Conservation (phyloP, 2,329 filamentous ascomycete species). For the Diaporthe batatas region DNA sequence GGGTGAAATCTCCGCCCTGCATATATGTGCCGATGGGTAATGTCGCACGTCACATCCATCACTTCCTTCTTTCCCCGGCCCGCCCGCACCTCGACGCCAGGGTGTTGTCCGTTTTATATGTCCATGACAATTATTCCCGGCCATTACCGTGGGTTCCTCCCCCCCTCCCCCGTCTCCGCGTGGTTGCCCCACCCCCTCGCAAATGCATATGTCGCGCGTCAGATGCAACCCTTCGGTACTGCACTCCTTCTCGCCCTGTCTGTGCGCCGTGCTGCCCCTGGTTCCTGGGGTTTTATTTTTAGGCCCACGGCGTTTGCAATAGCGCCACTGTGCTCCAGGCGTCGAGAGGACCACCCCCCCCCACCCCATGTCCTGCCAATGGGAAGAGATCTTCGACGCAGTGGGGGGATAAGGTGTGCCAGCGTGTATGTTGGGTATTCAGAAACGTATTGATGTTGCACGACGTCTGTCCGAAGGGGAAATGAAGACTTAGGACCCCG, state of each 20-base stretch:
- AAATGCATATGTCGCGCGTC: no score
- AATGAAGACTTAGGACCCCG: not conserved
- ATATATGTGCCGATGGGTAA: no score
- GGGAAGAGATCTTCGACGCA: not conserved
- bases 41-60: no score
- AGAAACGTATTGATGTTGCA: not conserved
- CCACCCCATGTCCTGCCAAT: not conserved
- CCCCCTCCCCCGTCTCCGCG: not conserved
- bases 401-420: not conserved
- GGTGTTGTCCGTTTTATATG: no score
- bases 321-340: not conserved
- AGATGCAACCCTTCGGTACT: no score
- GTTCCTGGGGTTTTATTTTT: no score
- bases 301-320: not conserved
- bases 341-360: not conserved
- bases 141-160: not conserved
- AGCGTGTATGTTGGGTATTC: no score
- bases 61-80: no score
- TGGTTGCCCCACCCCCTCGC: no score
- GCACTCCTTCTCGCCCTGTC: not conserved
- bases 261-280: not conserved
- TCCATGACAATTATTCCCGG: not conserved
- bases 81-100: no score
- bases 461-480: not conserved
- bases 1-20: no score